Base-by-base conservation (phyloP, 306 rosid species). In the Pterocarpus santalinus region DNA sequence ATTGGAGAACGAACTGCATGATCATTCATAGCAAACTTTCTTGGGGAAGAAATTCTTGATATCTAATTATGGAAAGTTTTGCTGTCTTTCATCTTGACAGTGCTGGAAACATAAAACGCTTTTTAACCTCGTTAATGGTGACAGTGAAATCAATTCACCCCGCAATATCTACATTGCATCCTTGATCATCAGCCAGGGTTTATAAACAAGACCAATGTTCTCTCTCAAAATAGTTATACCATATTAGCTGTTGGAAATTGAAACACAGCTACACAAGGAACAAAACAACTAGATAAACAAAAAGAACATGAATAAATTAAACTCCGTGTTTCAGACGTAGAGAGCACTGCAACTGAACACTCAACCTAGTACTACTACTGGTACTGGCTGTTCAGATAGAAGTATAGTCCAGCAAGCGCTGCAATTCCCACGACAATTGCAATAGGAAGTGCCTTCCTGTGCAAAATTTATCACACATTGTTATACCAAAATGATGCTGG, bases 381-480 rank as follows among this genome's bases (percentile, higher is more conserved):
- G 72, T 69, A 81, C 70, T 39, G 65, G 83, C 5, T 85, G 83
- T 89, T 93, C 15, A 91, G 80, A 81, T 91, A 93, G 68, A 90
- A 90, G 85, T 87, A 93, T 64, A 93, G 65, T 22, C 89, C 97
- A 56, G 83, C 92, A 9, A 93, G 94, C 68, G 80, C 94, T 58
- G 80, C 92, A 70, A 85, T 46, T 87, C 96, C 97, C 63, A 91
- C 90, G 0, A 51, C 92, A 56, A 87, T n/a, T 51, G 92, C 91
- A 69, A 89, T 65, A 28, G 97, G 97, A 70, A 93, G 86, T 44
- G 89, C 90, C 74, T 71, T 90, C 89, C 97, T 92, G 86, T 72
- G 57, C 75, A 82, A 51, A 49, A 30, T 36, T 16, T 43, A 75
- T 33, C 17, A 7, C 33, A 52, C 9, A 46, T n/a, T 52, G 15